Evolutionary conservation across 2,329 filamentous ascomycete genomes (phyloP), one percentile per base, ranked within the genome.

Genomic region (Talaromyces sp.): DNA sequence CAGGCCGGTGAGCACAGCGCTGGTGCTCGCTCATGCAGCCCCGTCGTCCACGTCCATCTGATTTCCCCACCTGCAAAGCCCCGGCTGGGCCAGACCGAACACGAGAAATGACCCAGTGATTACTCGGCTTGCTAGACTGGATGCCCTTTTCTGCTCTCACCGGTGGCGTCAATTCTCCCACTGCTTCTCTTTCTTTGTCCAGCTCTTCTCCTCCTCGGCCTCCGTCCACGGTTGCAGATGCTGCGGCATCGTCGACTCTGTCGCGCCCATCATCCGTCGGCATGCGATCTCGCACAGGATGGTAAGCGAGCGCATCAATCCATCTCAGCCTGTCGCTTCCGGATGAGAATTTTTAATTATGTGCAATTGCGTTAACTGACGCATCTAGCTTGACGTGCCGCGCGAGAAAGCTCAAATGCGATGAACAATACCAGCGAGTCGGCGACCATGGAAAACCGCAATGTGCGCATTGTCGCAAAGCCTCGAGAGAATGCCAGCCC

Each of bases 321-420:
- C 13, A 5, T 36, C 33, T 36, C 33, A 36, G 15, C 33, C 39
- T n/a, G 30, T 36, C n/a, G 39, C 39, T n/a, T 47, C n/a, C n/a
- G 11, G 3, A 47, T 22, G n/a, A 25, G 19, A 11, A 10, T 47
- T 47, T 22, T 25, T 7, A 25, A 25, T 39, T 42, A 25, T 36
- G 5, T 28, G 15, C 15, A 56, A 32, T 19, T 10, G 30, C 4
- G 19, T 30, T 53, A 53, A 53, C 49, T 28, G 15, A 30, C 19
- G 13, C 27, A 17, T 53, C 28, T 64, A 82, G 80, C 70, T 73
- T 81, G 67, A 86, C 83, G 66, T 86, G 84, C 75, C 82, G 84
- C 61, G 80, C 81, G 70, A 78, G 84, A 65, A 86, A 88, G 79
- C 78, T 88, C 64, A 88, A 88, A 77, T 88, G 85, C 73, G 84